A percentile compares a stretch with the other conserved stretches of the same genome.
These are phyloP conservation scores for Phytopythium litorale DNA, from an alignment of 352 stramenopile species.

Conservation along the genomic window DNA sequence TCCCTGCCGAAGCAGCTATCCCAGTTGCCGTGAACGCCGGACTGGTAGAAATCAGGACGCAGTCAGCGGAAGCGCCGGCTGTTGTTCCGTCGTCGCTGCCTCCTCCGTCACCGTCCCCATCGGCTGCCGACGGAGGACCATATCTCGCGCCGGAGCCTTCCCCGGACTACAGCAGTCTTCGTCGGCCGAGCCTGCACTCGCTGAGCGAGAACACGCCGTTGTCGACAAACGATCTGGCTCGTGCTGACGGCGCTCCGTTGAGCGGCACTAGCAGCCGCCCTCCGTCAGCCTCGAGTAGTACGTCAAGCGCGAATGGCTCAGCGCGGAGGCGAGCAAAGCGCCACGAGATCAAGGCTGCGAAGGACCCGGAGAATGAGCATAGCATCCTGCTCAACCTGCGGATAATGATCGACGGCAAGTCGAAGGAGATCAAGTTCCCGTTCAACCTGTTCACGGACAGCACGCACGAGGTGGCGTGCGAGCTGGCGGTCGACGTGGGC, in stretches of 20 bases:
- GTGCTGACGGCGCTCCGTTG: neutral
- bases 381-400: conserved; percentile 88
- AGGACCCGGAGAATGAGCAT: conserved; percentile 78
- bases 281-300: conserved; percentile 22
- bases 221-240: conserved; percentile 1
- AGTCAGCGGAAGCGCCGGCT: neutral
- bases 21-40: neutral
- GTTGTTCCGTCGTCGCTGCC: neutral
- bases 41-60: too few species aligned
- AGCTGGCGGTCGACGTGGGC: conserved; percentile 93
- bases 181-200: conserved; percentile 13
- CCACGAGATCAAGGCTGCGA: conserved; percentile 81
- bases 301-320: conserved; percentile 2
- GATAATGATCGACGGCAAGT: conserved; percentile 89
- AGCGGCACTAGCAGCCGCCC: conserved; percentile 16
- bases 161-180: conserved; percentile 15
- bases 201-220: conserved; percentile 9
- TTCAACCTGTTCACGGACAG: conserved; percentile 95
- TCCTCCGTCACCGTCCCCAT: neutral
- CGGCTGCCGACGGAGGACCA: neutral
- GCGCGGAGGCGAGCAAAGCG: conserved; percentile 56
- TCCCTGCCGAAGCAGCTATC: neutral
- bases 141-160: neutral
- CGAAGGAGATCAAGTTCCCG: conserved; percentile 96
- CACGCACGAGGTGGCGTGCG: conserved; percentile 92